Percentiles rank a stretch among this genome's conserved stretches.
Evolutionary conservation across 495 filamentous ascomycete species (phyloP).

Genomic region (Evernia prunastri): DNA sequence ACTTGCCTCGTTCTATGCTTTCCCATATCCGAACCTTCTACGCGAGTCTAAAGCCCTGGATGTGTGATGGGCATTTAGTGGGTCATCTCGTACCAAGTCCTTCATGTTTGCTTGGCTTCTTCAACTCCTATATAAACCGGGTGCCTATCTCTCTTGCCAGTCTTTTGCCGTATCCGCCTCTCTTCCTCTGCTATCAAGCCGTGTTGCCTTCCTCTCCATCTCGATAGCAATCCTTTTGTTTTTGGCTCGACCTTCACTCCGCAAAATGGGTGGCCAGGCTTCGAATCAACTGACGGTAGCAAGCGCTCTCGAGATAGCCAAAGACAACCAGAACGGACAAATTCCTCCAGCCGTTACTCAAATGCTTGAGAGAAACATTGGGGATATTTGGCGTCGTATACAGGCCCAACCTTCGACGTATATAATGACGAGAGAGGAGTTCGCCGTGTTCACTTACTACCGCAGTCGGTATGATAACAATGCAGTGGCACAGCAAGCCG

Average conservation of each 20-base stretch:
- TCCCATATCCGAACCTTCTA: slow-evolving; percentile 4
- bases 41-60: neutral
- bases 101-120: neutral
- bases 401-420: slow-evolving; percentile 53
- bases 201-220: neutral
- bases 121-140: neutral
- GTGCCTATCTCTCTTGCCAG: neutral
- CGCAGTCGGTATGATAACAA: slow-evolving; percentile 49
- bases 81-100: neutral
- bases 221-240: neutral
- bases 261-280: slow-evolving; percentile 15
- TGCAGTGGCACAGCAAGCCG: slow-evolving; percentile 37
- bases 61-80: neutral
- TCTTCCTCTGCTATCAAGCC: slow-evolving; percentile 1
- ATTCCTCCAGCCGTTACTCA: slow-evolving; percentile 45
- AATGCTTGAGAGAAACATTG: slow-evolving; percentile 51
- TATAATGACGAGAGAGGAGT: slow-evolving; percentile 62
- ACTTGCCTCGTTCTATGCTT: slow-evolving; percentile 10
- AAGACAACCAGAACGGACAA: slow-evolving; percentile 54
- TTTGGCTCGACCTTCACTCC: neutral
- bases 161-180: neutral
- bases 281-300: slow-evolving; percentile 35
- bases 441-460: slow-evolving; percentile 72
- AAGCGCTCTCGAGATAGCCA: slow-evolving; percentile 59
- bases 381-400: slow-evolving; percentile 57